These are phyloP conservation scores for Gremmenia infestans DNA, from an alignment of 2,329 filamentous ascomycete genomes.

Conservation along the genomic window DNA sequence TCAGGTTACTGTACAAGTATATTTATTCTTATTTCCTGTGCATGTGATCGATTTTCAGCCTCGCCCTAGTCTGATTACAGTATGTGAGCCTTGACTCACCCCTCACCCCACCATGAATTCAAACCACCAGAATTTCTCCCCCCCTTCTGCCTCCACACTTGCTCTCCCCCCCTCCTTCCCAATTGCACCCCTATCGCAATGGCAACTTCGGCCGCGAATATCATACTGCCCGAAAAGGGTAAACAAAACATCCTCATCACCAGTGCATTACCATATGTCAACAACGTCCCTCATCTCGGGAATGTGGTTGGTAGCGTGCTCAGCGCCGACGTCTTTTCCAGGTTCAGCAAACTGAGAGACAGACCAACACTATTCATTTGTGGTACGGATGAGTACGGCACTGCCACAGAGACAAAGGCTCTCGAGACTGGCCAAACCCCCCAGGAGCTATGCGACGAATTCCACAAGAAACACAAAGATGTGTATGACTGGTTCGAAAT, in stretches of 20 bases:
- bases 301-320: conserved; percentile 86
- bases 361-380: conserved; percentile 80
- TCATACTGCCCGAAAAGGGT: conserved; percentile 61
- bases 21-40: too few species aligned
- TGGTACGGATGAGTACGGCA: conserved; percentile 91
- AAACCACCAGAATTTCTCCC: conserved; percentile 5
- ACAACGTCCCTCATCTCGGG: conserved; percentile 76
- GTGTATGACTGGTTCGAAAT: conserved; percentile 98
- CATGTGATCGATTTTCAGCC: not conserved
- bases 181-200: not conserved
- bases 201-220: conserved; percentile 25
- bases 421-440: conserved; percentile 82
- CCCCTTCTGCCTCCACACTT: not conserved
- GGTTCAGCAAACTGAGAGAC: conserved; percentile 75
- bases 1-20: too few species aligned
- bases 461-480: conserved; percentile 81
- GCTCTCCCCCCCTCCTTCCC: not conserved
- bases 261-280: conserved; percentile 83
- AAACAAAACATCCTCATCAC: conserved; percentile 88
- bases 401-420: conserved; percentile 92
- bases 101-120: not conserved
- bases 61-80: not conserved
- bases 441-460: conserved; percentile 83
- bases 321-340: conserved; percentile 80
- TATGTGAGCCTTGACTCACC: not conserved